Base-by-base conservation (phyloP, 345 rosid genomes). In the Salix caprea region DNA sequence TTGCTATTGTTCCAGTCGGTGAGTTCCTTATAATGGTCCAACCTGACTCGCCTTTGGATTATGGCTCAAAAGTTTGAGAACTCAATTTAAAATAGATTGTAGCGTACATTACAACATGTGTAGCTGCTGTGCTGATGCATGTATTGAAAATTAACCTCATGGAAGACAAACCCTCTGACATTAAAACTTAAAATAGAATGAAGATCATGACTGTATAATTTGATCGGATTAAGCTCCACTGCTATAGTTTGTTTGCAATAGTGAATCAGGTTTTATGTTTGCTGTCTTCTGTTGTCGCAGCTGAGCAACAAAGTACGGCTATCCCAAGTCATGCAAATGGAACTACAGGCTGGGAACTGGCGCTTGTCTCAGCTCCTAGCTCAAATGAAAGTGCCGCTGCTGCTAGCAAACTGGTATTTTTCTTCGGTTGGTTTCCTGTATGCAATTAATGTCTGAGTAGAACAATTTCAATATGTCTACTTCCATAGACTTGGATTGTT, bases 1-100 rank as follows among this genome's bases (percentile, higher is more conserved):
- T 96, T 88, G 98, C 99, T 58, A 93, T 93, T 79, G 91, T 96
- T 78, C 92, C 99, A 23, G 90, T 86, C 82, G 90, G 99, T 96
- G 84, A 79, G 88, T 70, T 67, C 11, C 10, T 78, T 71, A 19
- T 74, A 40, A 21, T 65, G n/a, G 66, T 73, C 61, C 36, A 61
- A 24, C 50, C 14, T 75, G 37, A 39, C 23, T 12, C 66, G 56
- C 26, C 6, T 4, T 28, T 65, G 52, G 46, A 54, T n/a, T 40
- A 32, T 19, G 67, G 74, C 65, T 48, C 32, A 48, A 14, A 54
- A 73, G 32, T 39, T 60, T 39, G 18, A 61, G 3, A 71, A 30
- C 6, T 58, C 18, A 26, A 8, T 37, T 39, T 46, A 34, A 16
- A 72, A 28, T 42, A 58, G 72, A 65, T 23, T 61, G 56, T 54